phyloP scores from a whole-genome alignment of 2,329 filamentous ascomycete genomes.

The Rhinocladiella similis region DNA sequence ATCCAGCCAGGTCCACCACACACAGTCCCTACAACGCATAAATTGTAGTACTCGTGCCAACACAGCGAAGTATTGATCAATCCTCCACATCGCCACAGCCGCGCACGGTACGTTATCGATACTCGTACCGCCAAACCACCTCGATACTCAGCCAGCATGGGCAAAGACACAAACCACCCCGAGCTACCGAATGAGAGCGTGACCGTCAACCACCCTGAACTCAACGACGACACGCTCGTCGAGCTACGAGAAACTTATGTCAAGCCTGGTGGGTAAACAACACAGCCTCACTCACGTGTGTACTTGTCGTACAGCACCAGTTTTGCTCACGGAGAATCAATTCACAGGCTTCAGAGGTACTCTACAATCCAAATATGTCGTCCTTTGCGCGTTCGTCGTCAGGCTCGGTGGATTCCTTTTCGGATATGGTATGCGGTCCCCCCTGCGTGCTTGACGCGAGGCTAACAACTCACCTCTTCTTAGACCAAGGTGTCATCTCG shows the following conservation, averaged over 20 bases:
- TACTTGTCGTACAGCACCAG: too few relatives aligned
- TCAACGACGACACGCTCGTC: background rate
- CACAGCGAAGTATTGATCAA: too few relatives aligned
- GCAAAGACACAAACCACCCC: background rate
- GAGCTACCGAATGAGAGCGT: background rate
- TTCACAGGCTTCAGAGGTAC: constrained; percentile 47
- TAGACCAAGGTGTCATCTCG: constrained; percentile 45
- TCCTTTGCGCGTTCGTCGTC: constrained; percentile 53
- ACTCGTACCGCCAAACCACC: too few relatives aligned
- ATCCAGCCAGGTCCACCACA: too few relatives aligned
- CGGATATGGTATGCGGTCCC: constrained; percentile 39
- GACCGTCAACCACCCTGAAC: background rate
- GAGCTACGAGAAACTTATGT: constrained; percentile 4
- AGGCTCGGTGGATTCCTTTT: constrained; percentile 53
- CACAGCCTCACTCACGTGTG: background rate
- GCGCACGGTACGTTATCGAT: too few relatives aligned
- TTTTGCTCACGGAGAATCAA: background rate
- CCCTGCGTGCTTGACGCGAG: background rate
- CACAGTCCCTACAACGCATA: too few relatives aligned
- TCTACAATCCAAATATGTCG: constrained; percentile 51
- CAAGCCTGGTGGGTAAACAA: constrained; percentile 3
- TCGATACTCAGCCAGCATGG: too few relatives aligned
- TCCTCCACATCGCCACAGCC: too few relatives aligned
- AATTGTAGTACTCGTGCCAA: too few relatives aligned
- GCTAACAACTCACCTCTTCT: too few relatives aligned